phyloP scores from a whole-genome alignment of 345 rosid species.

The Raphanus raphanistrum region DNA sequence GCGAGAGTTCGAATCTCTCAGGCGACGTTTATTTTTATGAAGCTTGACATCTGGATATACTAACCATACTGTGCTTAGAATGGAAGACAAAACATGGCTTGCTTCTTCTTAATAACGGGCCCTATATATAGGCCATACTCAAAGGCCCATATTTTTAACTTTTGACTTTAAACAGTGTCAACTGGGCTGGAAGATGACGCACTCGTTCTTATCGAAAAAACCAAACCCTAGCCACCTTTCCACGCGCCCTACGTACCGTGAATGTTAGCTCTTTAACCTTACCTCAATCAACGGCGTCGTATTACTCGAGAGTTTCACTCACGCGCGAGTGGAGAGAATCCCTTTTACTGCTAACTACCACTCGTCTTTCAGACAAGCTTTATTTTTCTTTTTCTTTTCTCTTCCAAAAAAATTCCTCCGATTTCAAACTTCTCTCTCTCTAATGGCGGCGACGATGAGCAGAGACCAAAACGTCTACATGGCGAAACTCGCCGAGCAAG shows the following conservation, averaged over 20 bases:
- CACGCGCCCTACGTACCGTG: slow-evolving; percentile 14
- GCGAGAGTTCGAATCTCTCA: slow-evolving; percentile 83
- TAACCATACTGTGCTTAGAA: too few species aligned
- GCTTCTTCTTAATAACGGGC: too few species aligned
- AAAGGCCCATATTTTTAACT: not conserved
- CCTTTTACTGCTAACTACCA: slow-evolving; percentile 32
- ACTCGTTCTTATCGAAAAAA: slow-evolving; percentile 23
- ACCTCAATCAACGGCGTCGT: not conserved
- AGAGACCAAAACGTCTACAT: slow-evolving; percentile 49
- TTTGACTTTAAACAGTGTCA: slow-evolving; percentile 26
- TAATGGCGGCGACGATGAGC: slow-evolving; percentile 40
- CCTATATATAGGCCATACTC: not conserved
- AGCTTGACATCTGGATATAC: too few species aligned
- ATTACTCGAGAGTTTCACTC: not conserved
- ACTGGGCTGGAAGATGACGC: slow-evolving; percentile 24
- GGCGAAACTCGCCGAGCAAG: slow-evolving; percentile 47
- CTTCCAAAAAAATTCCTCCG: slow-evolving; percentile 19
- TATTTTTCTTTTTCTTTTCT: slow-evolving; percentile 16
- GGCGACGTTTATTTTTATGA: slow-evolving; percentile 44
- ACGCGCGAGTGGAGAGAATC: slow-evolving; percentile 27
- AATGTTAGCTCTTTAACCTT: not conserved
- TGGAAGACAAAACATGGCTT: too few species aligned
- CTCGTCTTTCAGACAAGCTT: not conserved
- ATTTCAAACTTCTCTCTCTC: slow-evolving; percentile 28
- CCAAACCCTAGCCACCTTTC: not conserved